These are phyloP conservation scores for Paramecium tetraurelia DNA, from an alignment of 73 alveolate species.

Conservation along the genomic window DNA sequence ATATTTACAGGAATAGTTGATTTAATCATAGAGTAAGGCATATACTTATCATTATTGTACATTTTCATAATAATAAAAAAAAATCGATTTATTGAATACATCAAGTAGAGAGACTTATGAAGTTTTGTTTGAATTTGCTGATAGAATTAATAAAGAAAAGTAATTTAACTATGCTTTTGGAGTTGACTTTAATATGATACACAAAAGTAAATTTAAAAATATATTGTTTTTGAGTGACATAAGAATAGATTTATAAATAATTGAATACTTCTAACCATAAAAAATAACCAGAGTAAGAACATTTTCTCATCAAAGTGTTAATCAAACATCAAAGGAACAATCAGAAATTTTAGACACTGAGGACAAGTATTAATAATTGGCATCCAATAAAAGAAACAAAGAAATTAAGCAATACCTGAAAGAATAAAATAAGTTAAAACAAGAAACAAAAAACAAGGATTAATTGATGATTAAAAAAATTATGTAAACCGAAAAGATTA, in stretches of 20 bases:
- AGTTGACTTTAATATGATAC: neutral
- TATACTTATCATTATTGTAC: neutral
- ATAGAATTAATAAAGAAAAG: neutral
- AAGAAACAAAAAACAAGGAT: neutral
- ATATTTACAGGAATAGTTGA: neutral
- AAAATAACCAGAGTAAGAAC: neutral
- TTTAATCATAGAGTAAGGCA: neutral
- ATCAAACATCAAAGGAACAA: neutral
- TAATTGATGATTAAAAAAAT: neutral
- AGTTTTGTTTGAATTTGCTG: conserved; percentile 24
- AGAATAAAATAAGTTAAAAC: neutral
- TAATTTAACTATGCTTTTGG: conserved; percentile 3
- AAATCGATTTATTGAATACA: neutral
- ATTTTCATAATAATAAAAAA: conserved; percentile 11
- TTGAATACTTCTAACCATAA: neutral
- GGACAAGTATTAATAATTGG: neutral
- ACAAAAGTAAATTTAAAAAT: neutral
- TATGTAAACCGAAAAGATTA: neutral
- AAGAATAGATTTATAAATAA: neutral
- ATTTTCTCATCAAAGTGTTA: neutral
- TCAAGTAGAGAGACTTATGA: conserved; percentile 1
- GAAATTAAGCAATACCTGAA: neutral
- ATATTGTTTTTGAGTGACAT: neutral
- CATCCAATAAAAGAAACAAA: neutral
- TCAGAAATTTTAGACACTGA: neutral